Evolutionary conservation across 2,329 filamentous ascomycete genomes (phyloP).

Genomic region (Phialocephala sp.): DNA sequence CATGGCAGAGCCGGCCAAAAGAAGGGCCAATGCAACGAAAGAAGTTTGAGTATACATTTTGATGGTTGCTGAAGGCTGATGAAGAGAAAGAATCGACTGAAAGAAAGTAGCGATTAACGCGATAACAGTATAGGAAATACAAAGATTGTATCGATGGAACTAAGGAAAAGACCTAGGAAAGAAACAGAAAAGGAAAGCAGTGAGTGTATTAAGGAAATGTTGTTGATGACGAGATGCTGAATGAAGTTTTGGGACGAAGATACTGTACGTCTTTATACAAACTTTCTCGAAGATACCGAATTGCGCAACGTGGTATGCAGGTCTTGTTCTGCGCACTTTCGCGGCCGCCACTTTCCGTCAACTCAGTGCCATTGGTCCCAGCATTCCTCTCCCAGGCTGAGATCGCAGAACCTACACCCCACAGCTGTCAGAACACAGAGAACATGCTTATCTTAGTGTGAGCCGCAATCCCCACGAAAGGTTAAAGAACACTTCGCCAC

Average conservation of each 20-base stretch:
- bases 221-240: constrained; percentile 8
- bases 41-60: constrained; percentile 10
- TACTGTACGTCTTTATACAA: not conserved
- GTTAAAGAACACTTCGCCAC: constrained; percentile 1
- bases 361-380: not conserved
- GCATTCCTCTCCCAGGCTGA: not conserved
- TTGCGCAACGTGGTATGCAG: not conserved
- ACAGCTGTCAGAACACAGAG: not conserved
- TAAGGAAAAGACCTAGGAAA: constrained; percentile 3
- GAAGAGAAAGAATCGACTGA: not conserved
- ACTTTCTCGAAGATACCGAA: not conserved
- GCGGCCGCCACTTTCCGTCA: not conserved
- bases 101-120: not conserved
- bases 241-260: not conserved
- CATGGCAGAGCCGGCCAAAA: constrained; percentile 2
- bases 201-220: constrained; percentile 3
- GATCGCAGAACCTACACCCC: not conserved
- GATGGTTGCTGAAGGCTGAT: not conserved
- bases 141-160: constrained; percentile 10
- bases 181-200: not conserved
- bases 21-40: not conserved
- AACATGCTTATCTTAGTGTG: not conserved
- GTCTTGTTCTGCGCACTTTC: not conserved
- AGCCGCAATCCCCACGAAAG: constrained; percentile 4
- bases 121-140: constrained; percentile 5